These are phyloP conservation scores for Jaltomata sinuosa DNA, from an alignment of 257 asterid species.

Conservation along the genomic window DNA sequence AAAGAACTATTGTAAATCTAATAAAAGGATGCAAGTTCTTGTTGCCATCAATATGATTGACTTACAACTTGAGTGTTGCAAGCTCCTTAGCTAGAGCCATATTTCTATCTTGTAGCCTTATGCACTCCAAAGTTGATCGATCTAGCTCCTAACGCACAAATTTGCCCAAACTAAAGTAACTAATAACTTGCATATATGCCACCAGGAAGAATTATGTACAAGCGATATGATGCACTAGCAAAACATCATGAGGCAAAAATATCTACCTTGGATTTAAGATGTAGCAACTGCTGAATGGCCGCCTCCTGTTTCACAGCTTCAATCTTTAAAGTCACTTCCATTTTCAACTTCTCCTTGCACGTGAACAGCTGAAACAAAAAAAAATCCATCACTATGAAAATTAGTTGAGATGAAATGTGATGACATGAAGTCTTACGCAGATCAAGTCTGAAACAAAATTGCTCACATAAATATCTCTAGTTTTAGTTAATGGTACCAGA, in stretches of 20 bases:
- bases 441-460: background rate
- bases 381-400: background rate
- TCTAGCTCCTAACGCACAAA: slow-evolving; percentile 53
- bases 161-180: background rate
- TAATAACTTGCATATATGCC: background rate
- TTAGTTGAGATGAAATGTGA: background rate
- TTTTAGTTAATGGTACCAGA: background rate
- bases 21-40: background rate
- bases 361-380: slow-evolving; percentile 30
- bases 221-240: background rate
- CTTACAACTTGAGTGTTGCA: slow-evolving; percentile 81
- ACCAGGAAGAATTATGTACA: background rate
- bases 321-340: slow-evolving; percentile 44
- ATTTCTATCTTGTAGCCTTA: slow-evolving; percentile 54
- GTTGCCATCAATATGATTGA: slow-evolving; percentile 1
- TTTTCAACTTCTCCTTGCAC: slow-evolving; percentile 47
- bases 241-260: background rate
- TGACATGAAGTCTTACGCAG: background rate
- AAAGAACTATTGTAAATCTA: background rate
- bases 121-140: slow-evolving; percentile 46
- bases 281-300: slow-evolving; percentile 47
- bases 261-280: slow-evolving; percentile 58
- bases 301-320: slow-evolving; percentile 47
- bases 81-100: slow-evolving; percentile 87
- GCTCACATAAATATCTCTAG: background rate